Base-by-base conservation (phyloP, 306 rosid species). In the Citrullus colocynthis region DNA sequence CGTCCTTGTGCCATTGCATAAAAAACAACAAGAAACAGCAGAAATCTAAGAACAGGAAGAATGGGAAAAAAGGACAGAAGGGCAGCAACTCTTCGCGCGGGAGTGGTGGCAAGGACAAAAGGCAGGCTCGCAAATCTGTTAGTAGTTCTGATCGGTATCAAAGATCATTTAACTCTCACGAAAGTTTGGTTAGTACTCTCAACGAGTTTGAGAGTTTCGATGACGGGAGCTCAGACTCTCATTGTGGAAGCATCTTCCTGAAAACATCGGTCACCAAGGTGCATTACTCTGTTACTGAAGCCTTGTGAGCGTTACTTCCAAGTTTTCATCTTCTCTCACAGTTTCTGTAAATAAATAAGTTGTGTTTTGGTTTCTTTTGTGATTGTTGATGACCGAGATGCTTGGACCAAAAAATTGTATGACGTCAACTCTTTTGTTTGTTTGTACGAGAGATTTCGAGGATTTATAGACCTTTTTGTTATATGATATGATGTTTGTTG, bases 231-330 rank as follows among this genome's bases (percentile, higher is more conserved):
- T 85, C 80, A 41, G 95, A 87, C 71, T 83, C 88, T 18, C 79
- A 63, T 78, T 81, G 87, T 84, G 97, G 89, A 71, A 87, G 83
- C 80, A 87, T 82, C 85, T 85, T 81, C 82, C 80, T 87, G 58
- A 88, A 82, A 74, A 82, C 75, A 24, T 87, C 96, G 4, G 78
- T 86, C 78, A 45, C 90, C 0, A 80, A 83, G 75, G 74, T 89
- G 89, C 93, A 86, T 78, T 91, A 75, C 81, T 78, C 89, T 1
- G 86, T 88, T 30, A 90, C 97, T 10, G 97, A 89, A 83, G 96
- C 96, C 64, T 67, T 82, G 78, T 91, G 90, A 93, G 73, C 70
- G 37, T 52, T 45, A 16, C 57, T 20, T 80, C 30, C 64, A 70
- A 79, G 42, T 28, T 81, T 73, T 18, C 58, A 24, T 80, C 64